Conservation (phyloP, 75 land plant species). For the Sequoiadendron giganteum region DNA sequence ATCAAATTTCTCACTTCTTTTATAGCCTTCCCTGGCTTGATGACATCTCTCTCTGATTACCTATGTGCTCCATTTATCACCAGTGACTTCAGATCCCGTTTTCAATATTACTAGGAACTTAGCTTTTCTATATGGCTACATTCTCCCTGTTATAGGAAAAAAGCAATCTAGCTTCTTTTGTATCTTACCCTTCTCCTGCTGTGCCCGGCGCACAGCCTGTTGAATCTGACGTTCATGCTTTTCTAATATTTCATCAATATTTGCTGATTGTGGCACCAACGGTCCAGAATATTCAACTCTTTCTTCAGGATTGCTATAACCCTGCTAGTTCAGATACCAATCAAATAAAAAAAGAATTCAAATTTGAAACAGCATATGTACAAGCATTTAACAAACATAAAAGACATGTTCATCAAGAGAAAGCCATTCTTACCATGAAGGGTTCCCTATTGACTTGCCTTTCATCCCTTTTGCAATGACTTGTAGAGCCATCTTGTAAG, state of each 20-base stretch:
- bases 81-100: not conserved
- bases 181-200: constrained; percentile 16
- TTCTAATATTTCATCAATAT: constrained; percentile 26
- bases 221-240: constrained; percentile 28
- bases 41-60: not conserved
- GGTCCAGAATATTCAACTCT: constrained; percentile 41
- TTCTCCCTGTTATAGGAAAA: constrained; percentile 3
- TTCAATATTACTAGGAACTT: not conserved
- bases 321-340: constrained; percentile 9
- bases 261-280: constrained; percentile 24
- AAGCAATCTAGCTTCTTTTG: constrained; percentile 5
- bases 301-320: constrained; percentile 4
- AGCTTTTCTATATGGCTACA: not conserved
- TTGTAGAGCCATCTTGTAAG: constrained; percentile 10
- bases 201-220: constrained; percentile 18
- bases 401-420: not conserved
- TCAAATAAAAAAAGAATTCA: not conserved
- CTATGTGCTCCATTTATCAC: not conserved
- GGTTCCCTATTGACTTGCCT: not conserved
- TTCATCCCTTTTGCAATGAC: constrained; percentile 1
- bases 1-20: not conserved
- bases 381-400: not conserved
- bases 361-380: not conserved
- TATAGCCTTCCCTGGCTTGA: not conserved
- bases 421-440: constrained; percentile 7